These are phyloP conservation scores for Epicoccum sorghinum DNA, from an alignment of 2,329 filamentous ascomycete genomes.

Conservation along the genomic window DNA sequence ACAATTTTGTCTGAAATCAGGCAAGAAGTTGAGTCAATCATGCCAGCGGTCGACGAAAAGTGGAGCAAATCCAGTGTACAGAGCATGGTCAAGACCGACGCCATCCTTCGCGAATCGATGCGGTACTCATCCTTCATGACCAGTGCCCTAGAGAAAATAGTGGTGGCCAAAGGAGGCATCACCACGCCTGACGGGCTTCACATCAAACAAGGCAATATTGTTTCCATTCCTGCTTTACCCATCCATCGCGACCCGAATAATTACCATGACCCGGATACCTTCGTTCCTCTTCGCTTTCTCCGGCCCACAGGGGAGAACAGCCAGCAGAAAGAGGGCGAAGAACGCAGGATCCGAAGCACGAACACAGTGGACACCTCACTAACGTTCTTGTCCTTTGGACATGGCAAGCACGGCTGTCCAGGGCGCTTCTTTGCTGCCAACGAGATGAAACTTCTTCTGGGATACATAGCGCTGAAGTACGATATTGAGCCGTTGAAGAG, in stretches of 20 bases:
- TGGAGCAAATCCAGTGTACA: conserved; percentile 2
- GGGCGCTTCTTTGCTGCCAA: background rate
- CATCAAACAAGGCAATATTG: background rate
- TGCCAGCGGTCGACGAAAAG: background rate
- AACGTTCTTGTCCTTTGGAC: background rate
- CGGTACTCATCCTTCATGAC: background rate
- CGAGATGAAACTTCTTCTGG: conserved; percentile 2
- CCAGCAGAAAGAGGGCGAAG: background rate
- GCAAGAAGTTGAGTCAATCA: background rate
- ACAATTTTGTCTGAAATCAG: no score
- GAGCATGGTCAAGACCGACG: background rate
- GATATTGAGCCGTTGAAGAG: background rate
- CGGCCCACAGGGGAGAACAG: background rate
- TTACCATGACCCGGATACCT: background rate
- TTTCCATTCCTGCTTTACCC: background rate
- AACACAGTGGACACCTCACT: background rate
- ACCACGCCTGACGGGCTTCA: background rate
- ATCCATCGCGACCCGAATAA: background rate
- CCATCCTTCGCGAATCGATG: background rate
- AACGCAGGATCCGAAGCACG: background rate
- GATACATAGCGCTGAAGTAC: background rate
- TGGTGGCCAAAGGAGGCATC: no score
- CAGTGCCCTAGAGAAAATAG: no score
- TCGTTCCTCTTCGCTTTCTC: background rate
- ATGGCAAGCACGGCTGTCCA: background rate